Evolutionary conservation across 2,329 filamentous ascomycete genomes (phyloP).

Genomic region (Dothidotthia symphoricarpi): DNA sequence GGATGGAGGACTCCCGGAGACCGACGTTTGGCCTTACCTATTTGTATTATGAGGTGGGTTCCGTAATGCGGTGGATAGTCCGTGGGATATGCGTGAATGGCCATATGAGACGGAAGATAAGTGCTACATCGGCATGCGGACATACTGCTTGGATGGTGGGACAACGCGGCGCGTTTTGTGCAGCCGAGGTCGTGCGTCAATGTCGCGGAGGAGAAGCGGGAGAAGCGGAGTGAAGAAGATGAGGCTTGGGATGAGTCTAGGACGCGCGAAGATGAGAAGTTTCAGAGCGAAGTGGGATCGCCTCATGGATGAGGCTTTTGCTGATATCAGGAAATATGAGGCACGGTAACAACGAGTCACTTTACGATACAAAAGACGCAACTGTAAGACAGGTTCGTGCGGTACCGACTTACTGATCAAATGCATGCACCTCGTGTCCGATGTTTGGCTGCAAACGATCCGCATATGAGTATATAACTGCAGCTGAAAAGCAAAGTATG

Average conservation of each 20-base stretch:
- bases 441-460: too few species aligned
- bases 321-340: too few species aligned
- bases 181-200: neutral
- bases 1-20: constrained; percentile 7
- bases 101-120: neutral
- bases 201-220: neutral
- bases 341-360: too few species aligned
- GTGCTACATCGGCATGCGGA: constrained; percentile 1
- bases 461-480: too few species aligned
- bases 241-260: neutral
- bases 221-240: neutral
- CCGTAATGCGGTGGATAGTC: neutral
- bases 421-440: too few species aligned
- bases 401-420: too few species aligned
- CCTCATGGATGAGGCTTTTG: too few species aligned
- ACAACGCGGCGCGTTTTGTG: neutral
- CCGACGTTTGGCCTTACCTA: neutral
- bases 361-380: too few species aligned
- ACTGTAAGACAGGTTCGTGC: too few species aligned
- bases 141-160: constrained; percentile 1
- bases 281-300: too few species aligned
- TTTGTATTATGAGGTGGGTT: neutral
- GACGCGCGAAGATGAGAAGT: too few species aligned
- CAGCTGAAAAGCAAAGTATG: too few species aligned
- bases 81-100: neutral